Evolutionary conservation across 345 rosid genomes (phyloP), one percentile per base, ranked within the genome.

Genomic region (Moringa oleifera): DNA sequence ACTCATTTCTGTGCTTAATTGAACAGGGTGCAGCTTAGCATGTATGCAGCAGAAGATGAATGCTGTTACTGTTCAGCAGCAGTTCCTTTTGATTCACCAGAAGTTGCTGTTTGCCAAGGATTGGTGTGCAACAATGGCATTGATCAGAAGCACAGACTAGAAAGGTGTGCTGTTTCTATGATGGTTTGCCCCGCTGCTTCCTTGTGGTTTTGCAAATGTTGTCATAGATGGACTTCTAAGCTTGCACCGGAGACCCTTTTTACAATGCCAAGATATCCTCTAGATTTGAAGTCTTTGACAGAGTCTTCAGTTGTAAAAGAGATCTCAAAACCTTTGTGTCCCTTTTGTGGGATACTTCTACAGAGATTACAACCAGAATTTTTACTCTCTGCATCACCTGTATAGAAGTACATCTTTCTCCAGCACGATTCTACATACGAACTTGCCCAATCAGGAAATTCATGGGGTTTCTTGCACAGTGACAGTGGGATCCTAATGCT

Each of bases 141-240:
- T 23, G 56, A 63, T 28, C 73, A 78, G 79, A 76, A 62, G 31
- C 96, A 95, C 73, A 78, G 83, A 70, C 66, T 85, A 66, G 77
- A 71, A 58, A 82, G 97, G 63, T 95, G 96, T 56, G 76, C 86
- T 5, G 86, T 78, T 47, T 83, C 96, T 0, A 82, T 87, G 96
- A 84, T 77, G 80, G 86, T 89, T 57, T 89, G 97, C 77, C 89
- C 88, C 25, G 61, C 83, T 12, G 75, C 68, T 41, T 85, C 99
- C 23, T 60, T 74, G 60, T 87, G 95, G 96, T 75, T 77, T 76
- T 95, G 99, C 85, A 81, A 84, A 68, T 89, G 99, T 71, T 95
- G 97, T 71, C 77, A 74, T 51, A 79, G 95, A 70, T 21, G 72
- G 69, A 67, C 73, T 46, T 63, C 74, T 28, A 83, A 81, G 37